phyloP scores from a whole-genome alignment of 1,139 yeast genomes.

The Pneumocystis oryctolagi region DNA sequence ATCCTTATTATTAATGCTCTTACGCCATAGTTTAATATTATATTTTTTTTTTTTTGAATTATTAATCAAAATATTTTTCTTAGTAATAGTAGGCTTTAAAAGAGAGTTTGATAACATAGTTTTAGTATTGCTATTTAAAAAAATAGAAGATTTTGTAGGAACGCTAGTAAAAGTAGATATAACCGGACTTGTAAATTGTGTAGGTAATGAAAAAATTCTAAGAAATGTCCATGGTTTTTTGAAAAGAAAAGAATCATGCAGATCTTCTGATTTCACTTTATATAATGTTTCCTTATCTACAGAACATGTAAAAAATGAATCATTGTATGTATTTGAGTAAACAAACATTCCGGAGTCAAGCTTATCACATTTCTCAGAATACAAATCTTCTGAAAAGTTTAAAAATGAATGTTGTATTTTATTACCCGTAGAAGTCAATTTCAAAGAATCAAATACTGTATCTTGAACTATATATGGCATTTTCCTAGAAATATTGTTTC shows the following conservation, averaged over 20 bases:
- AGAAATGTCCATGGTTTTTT: background rate
- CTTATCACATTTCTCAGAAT: background rate
- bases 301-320: background rate
- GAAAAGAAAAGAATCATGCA: background rate
- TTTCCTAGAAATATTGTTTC: background rate
- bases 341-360: background rate
- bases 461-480: background rate
- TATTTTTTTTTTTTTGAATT: background rate
- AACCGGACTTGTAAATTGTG: background rate
- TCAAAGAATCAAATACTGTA: background rate
- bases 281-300: background rate
- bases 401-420: background rate
- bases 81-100: background rate
- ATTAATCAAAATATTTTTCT: background rate
- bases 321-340: background rate
- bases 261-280: background rate
- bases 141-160: background rate
- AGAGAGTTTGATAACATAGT: background rate
- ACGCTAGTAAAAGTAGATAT: background rate
- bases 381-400: background rate
- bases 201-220: background rate
- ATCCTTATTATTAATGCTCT: background rate
- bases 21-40: background rate
- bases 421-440: background rate
- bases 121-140: background rate